Evolutionary conservation across 2,329 filamentous ascomycete genomes (phyloP).

Genomic region (Sphaerulina musiva): DNA sequence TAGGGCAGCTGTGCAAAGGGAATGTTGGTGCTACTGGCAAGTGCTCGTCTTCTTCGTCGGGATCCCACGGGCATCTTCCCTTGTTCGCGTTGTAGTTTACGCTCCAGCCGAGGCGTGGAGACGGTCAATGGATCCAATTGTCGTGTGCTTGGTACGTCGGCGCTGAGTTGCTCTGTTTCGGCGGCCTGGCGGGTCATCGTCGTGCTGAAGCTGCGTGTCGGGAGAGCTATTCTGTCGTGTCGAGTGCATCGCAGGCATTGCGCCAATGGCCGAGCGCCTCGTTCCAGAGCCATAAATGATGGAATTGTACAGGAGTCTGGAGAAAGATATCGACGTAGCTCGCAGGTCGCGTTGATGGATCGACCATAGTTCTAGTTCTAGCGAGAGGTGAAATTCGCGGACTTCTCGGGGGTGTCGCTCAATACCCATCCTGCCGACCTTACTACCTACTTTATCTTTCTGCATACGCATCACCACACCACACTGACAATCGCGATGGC

Average conservation of each 20-base stretch:
- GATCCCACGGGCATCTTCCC: slow-evolving; percentile 70
- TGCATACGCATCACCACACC: neutral
- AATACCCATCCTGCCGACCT: neutral
- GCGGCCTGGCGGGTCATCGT: slow-evolving; percentile 42
- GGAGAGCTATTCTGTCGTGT: slow-evolving; percentile 24
- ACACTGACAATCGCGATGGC: slow-evolving; percentile 32
- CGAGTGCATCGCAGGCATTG: slow-evolving; percentile 26
- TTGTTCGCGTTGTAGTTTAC: slow-evolving; percentile 54
- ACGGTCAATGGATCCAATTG: slow-evolving; percentile 19
- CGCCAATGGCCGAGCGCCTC: slow-evolving; percentile 34
- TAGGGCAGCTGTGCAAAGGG: slow-evolving; percentile 93
- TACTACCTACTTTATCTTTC: slow-evolving; percentile 5
- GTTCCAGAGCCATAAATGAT: slow-evolving; percentile 28
- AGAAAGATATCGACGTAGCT: neutral
- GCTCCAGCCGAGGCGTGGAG: slow-evolving; percentile 45
- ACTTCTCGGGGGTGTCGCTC: slow-evolving; percentile 9
- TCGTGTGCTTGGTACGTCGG: slow-evolving; percentile 6
- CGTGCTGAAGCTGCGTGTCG: slow-evolving; percentile 45
- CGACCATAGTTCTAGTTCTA: no score
- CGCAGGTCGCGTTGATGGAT: no score
- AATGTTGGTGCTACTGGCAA: slow-evolving; percentile 50
- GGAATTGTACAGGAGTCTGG: neutral
- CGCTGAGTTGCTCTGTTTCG: slow-evolving; percentile 28
- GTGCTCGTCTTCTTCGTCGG: slow-evolving; percentile 61
- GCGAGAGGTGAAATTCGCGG: slow-evolving; percentile 1